Evolutionary conservation across 768 basidiomycete species (phyloP).

Genomic region (Pleurotus eryngii): DNA sequence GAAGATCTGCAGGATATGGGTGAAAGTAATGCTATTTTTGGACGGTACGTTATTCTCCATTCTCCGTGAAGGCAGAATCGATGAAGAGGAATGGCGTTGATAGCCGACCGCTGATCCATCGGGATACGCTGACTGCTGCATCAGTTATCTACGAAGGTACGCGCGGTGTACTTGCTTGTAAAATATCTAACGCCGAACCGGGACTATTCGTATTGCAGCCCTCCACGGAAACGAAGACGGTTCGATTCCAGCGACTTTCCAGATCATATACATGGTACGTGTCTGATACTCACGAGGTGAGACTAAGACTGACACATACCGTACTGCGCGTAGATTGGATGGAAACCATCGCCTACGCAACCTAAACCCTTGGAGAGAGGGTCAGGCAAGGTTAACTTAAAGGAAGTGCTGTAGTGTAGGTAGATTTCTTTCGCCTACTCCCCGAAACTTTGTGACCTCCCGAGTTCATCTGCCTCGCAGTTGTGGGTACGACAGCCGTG

Average conservation of each 20-base stretch:
- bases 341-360: constrained; percentile 72
- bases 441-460: too few species aligned
- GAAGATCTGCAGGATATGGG: constrained; percentile 97
- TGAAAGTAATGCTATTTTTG: constrained; percentile 88
- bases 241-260: constrained; percentile 90
- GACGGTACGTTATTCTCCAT: constrained; percentile 46
- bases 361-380: constrained; percentile 66
- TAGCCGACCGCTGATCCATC: constrained; percentile 57
- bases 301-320: neutral
- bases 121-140: constrained; percentile 88
- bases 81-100: constrained; percentile 15
- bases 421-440: too few species aligned
- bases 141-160: constrained; percentile 91
- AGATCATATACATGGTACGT: constrained; percentile 86
- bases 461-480: too few species aligned
- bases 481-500: too few species aligned
- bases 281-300: neutral
- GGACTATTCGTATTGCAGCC: constrained; percentile 42
- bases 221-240: constrained; percentile 84
- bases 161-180: constrained; percentile 5
- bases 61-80: too few species aligned
- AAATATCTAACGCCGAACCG: neutral
- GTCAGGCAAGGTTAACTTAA: constrained; percentile 55
- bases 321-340: constrained; percentile 58
- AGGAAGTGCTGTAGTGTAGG: constrained; percentile 45